phyloP scores from a whole-genome alignment of 2,329 filamentous ascomycete species.

The Colletotrichum spaethianum region DNA sequence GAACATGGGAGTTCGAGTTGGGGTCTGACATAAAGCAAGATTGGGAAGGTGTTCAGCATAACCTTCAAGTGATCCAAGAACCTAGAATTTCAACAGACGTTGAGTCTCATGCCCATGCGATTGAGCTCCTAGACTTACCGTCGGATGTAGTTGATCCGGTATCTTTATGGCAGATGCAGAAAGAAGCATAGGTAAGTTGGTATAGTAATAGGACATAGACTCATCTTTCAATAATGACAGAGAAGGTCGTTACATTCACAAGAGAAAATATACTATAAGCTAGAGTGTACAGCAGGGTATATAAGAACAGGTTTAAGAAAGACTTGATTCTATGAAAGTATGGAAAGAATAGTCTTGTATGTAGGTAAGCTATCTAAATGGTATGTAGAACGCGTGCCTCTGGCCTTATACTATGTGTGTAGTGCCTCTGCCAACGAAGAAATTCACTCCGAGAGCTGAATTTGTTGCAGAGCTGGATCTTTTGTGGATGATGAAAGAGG shows the following conservation, averaged over 20 bases:
- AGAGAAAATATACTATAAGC: too few relatives aligned
- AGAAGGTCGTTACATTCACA: neutral
- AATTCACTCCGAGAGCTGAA: too few relatives aligned
- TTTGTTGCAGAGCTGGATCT: too few relatives aligned
- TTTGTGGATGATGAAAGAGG: too few relatives aligned
- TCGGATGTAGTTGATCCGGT: neutral
- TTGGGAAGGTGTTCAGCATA: conserved; percentile 20
- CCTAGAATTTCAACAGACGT: neutral
- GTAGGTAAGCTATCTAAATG: too few relatives aligned
- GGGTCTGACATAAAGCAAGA: neutral
- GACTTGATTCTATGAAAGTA: too few relatives aligned
- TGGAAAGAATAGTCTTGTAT: too few relatives aligned
- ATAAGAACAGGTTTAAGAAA: too few relatives aligned
- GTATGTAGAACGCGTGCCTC: too few relatives aligned
- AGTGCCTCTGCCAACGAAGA: too few relatives aligned
- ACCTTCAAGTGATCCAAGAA: conserved; percentile 1
- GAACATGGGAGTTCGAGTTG: conserved; percentile 7
- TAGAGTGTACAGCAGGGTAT: too few relatives aligned
- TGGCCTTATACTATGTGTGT: too few relatives aligned
- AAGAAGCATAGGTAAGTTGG: neutral
- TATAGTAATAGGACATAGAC: neutral
- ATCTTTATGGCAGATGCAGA: conserved; percentile 14
- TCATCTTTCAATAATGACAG: neutral
- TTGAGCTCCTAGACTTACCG: conserved; percentile 5
- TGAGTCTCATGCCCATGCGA: conserved; percentile 17